Conservation (phyloP, 208 protist genomes). For the Acanthamoeba royreba region DNA sequence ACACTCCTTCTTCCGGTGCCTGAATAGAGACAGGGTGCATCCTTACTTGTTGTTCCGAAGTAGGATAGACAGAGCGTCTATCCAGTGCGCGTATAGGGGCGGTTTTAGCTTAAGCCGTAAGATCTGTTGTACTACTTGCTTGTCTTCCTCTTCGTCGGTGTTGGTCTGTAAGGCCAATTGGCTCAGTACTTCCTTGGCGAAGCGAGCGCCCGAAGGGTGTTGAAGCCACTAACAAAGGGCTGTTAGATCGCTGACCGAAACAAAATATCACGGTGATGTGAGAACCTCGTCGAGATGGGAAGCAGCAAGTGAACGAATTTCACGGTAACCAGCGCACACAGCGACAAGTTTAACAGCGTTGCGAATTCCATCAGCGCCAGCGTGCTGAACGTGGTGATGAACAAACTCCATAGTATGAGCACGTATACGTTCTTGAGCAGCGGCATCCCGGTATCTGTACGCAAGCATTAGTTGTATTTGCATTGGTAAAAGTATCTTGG, state of each 20-base stretch:
- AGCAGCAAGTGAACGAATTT: neutral
- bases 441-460: neutral
- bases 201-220: neutral
- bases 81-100: neutral
- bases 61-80: neutral
- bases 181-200: constrained; percentile 20
- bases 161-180: constrained; percentile 1
- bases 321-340: neutral
- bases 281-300: neutral
- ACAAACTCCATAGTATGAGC: neutral
- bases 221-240: neutral
- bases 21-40: too few species aligned
- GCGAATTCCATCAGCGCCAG: neutral
- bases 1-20: too few species aligned
- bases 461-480: neutral
- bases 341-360: constrained; percentile 28
- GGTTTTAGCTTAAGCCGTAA: neutral
- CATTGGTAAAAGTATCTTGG: neutral
- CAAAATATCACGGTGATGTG: neutral
- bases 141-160: neutral
- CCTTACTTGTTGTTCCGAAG: constrained; percentile 35
- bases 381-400: neutral
- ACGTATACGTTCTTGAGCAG: neutral
- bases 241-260: neutral
- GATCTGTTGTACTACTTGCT: neutral